Evolutionary conservation across 176 grass and related monocot genomes (phyloP), one percentile per base, ranked within the genome.

Genomic region (Bolboschoenus planiculmis): DNA sequence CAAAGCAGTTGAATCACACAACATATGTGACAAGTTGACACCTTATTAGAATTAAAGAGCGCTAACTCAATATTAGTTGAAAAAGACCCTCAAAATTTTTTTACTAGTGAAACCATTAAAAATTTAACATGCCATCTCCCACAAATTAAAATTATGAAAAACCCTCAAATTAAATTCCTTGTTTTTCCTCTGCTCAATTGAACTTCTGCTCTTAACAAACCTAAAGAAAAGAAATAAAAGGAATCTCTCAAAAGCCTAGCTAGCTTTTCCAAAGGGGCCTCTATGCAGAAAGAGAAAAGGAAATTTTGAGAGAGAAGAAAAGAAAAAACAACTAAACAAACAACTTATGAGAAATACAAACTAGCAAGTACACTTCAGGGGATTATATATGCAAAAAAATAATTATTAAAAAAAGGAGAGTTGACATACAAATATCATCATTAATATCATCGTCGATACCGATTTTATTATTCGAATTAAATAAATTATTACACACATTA

Each of bases 1-100:
- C 59, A 61, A 82, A 65, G 35, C 56, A 46, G 78, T 64, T 82
- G 56, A 81, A 60, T 57, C 16, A 81, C 78, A 63, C 15, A 46
- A 39, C 20, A 60, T 39, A 81, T 61, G 2, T n/a, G 55, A 58
- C 50, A 55, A 21, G 11, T 59, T 37, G 35, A 48, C 37, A 63
- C 57, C 79, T 43, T 29, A n/a, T n/a, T n/a, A 81, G 15, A 57
- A 79, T n/a, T 20, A 39, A 39, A 43, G 6, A 80, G 24, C 0
- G 9, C 16, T 30, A 34, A 20, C n/a, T 79, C 4, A 56, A 5
- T 62, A 56, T 59, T 44, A 73, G 3, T 48, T 24, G 6, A 5
- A 62, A 13, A 35, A 65, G 23, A 65, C 61, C 29, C 4, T 73
- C 4, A 2, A 9, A 15, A 14, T 29, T 0, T 3, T 39, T 39